phyloP scores from a whole-genome alignment of 805 yeast species.

The Suhomyces canberraensis region DNA sequence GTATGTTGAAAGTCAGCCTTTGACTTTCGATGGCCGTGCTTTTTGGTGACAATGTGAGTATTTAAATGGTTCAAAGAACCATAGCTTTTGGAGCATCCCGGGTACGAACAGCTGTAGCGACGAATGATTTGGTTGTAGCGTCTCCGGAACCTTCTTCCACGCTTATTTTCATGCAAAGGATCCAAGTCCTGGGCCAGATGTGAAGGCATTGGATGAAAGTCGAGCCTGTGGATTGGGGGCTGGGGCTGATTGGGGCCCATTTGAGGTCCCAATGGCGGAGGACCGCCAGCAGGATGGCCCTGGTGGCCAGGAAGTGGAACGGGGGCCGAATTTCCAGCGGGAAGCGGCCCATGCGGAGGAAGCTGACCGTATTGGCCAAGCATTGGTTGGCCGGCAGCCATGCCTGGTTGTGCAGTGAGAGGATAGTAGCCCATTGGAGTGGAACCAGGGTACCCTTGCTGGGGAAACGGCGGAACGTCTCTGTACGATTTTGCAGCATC shows the following conservation, averaged over 20 bases:
- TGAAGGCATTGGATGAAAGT: slow-evolving; percentile 4
- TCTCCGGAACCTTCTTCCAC: slow-evolving; percentile 34
- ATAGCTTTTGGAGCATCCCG: slow-evolving; percentile 41
- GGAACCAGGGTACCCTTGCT: neutral
- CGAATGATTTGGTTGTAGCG: slow-evolving; percentile 36
- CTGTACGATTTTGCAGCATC: too few relatives aligned
- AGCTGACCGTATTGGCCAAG: slow-evolving; percentile 2
- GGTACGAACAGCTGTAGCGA: slow-evolving; percentile 29
- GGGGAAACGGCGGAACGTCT: too few relatives aligned
- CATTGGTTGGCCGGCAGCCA: slow-evolving; percentile 1
- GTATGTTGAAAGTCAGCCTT: slow-evolving; percentile 37
- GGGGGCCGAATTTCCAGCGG: too few relatives aligned
- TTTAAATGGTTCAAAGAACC: slow-evolving; percentile 43
- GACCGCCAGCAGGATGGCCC: neutral
- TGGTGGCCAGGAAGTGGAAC: neutral
- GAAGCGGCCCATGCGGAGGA: too few relatives aligned
- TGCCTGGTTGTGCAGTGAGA: neutral
- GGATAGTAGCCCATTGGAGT: neutral
- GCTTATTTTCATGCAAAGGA: slow-evolving; percentile 18
- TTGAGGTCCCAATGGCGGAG: too few relatives aligned
- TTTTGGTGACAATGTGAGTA: slow-evolving; percentile 44
- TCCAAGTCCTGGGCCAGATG: slow-evolving; percentile 12
- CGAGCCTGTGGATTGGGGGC: too few relatives aligned
- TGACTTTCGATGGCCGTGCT: slow-evolving; percentile 41
- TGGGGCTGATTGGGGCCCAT: too few relatives aligned